These are phyloP conservation scores for Dryas integrifolia DNA, from an alignment of 331 rosid genomes.

Conservation along the genomic window DNA sequence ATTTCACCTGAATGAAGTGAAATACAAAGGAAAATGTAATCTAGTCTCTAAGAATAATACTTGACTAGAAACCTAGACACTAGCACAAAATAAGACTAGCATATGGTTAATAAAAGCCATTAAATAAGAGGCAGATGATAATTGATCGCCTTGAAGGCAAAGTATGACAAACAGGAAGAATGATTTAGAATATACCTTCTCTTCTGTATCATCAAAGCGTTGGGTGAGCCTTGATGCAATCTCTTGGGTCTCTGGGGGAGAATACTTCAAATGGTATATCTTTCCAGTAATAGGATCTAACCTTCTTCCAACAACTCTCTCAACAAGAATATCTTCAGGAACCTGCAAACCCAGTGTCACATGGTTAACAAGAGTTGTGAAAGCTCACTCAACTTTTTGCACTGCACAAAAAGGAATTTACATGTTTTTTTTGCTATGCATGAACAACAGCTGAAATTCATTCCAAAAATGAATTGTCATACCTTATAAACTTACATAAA, in stretches of 20 bases:
- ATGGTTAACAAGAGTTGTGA: not conserved
- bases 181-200: conserved; percentile 50
- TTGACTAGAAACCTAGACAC: not conserved
- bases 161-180: conserved; percentile 2
- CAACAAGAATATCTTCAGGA: conserved; percentile 75
- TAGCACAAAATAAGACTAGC: not conserved
- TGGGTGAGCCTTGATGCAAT: conserved; percentile 86
- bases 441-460: not conserved
- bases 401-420: not conserved
- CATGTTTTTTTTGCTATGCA: not conserved
- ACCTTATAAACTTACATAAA: not conserved
- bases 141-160: conserved; percentile 5
- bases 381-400: not conserved
- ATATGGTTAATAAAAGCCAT: not conserved
- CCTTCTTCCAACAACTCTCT: conserved; percentile 94
- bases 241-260: conserved; percentile 82
- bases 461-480: conserved; percentile 6
- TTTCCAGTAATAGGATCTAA: conserved; percentile 87
- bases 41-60: not conserved
- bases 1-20: conserved; percentile 57
- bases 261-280: conserved; percentile 88
- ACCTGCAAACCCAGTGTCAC: conserved; percentile 53
- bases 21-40: conserved; percentile 13
- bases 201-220: conserved; percentile 93
- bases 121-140: conserved; percentile 10